phyloP scores from a whole-genome alignment of 2,329 filamentous ascomycete species.

The Ampelomyces quisqualis region DNA sequence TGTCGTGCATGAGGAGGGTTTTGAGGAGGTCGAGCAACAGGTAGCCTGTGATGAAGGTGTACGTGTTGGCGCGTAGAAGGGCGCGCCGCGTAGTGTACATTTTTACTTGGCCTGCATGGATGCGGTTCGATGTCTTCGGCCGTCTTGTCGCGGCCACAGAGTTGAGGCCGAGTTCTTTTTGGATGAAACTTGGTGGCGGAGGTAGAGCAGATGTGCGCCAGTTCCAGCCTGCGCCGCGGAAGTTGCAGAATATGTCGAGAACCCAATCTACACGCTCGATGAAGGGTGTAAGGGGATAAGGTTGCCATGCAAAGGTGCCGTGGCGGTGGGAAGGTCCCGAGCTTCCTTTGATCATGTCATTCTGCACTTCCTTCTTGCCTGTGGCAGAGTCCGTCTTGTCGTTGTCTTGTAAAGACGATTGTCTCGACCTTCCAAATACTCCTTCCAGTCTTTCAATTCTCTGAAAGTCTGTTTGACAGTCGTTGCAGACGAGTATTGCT shows the following conservation, averaged over 20 bases:
- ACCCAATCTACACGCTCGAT: constrained; percentile 60
- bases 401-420: neutral
- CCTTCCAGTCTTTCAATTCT: constrained; percentile 53
- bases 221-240: constrained; percentile 62
- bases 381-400: neutral
- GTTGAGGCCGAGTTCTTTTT: constrained; percentile 41
- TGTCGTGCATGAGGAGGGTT: constrained; percentile 69
- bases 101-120: constrained; percentile 39
- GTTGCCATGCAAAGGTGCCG: constrained; percentile 54
- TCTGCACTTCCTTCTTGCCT: neutral
- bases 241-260: constrained; percentile 57
- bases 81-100: constrained; percentile 38
- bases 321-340: constrained; percentile 33
- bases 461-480: constrained; percentile 57
- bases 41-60: constrained; percentile 58
- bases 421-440: constrained; percentile 15
- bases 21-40: constrained; percentile 70
- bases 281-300: constrained; percentile 51
- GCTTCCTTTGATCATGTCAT: constrained; percentile 13
- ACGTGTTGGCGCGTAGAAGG: constrained; percentile 39
- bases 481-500: constrained; percentile 56
- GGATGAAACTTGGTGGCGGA: constrained; percentile 45
- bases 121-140: constrained; percentile 22
- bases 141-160: constrained; percentile 12
- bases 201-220: constrained; percentile 56